Percentiles rank a stretch among this genome's conserved stretches.
These are phyloP conservation scores for Fragilaria crotonensis DNA, from an alignment of 108 stramenopile genomes.

Conservation along the genomic window DNA sequence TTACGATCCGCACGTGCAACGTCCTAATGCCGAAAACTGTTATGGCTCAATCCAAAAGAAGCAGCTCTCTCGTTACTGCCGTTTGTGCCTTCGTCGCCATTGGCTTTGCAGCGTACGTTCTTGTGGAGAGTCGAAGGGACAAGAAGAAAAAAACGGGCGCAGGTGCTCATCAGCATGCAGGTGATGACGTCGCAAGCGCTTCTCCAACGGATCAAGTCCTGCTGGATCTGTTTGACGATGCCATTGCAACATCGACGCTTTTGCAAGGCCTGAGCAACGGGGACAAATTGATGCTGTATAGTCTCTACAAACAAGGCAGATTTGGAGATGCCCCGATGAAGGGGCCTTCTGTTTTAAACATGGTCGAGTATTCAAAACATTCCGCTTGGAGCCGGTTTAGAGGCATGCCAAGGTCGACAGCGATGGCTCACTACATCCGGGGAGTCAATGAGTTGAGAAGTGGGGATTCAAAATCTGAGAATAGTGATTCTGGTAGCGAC, in stretches of 20 bases:
- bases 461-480: slow-evolving; percentile 34
- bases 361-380: slow-evolving; percentile 63
- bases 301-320: slow-evolving; percentile 83
- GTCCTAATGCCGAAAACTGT: too few species aligned
- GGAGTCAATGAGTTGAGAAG: slow-evolving; percentile 44
- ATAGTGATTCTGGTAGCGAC: slow-evolving; percentile 23
- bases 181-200: too few species aligned
- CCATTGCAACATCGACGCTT: not conserved
- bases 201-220: too few species aligned
- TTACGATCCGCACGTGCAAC: too few species aligned
- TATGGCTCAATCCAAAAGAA: too few species aligned
- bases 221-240: not conserved
- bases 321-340: slow-evolving; percentile 51
- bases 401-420: slow-evolving; percentile 35
- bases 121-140: too few species aligned
- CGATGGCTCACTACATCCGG: slow-evolving; percentile 61
- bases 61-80: too few species aligned
- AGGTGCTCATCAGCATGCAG: too few species aligned
- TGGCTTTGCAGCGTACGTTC: too few species aligned
- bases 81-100: too few species aligned
- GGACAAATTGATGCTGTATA: slow-evolving; percentile 80
- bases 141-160: too few species aligned
- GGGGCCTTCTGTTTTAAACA: slow-evolving; percentile 29
- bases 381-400: slow-evolving; percentile 53
- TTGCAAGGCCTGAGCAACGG: not conserved